Conservation (phyloP, 1,284 basidiomycete species). For the Moniliophthora roreri region DNA sequence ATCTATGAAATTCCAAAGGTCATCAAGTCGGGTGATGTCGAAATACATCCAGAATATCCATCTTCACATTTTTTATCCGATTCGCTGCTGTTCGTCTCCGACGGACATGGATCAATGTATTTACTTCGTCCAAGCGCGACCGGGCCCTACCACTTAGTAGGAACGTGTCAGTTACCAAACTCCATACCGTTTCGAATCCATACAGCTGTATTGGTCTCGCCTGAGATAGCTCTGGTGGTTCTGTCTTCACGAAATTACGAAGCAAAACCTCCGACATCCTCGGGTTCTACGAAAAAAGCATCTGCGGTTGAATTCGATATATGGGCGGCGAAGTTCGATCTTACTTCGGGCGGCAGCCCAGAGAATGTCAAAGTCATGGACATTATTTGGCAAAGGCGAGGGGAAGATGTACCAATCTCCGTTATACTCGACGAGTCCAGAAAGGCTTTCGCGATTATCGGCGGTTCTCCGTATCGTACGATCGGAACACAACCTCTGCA, state of each 20-base stretch:
- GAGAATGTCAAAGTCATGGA: conserved; percentile 30
- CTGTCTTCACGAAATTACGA: conserved; percentile 57
- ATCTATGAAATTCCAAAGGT: conserved; percentile 62
- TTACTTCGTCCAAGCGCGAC: conserved; percentile 42
- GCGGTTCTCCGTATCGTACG: conserved; percentile 53
- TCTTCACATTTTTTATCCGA: conserved; percentile 60
- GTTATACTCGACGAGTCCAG: conserved; percentile 47
- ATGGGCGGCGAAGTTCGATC: conserved; percentile 55
- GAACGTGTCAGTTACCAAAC: conserved; percentile 50
- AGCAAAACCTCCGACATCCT: conserved; percentile 11
- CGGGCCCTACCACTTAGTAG: conserved; percentile 46
- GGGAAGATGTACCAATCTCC: conserved; percentile 71
- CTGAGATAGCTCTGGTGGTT: conserved; percentile 43
- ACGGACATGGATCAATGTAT: conserved; percentile 74
- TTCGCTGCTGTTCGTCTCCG: conserved; percentile 59
- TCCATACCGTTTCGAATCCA: conserved; percentile 62
- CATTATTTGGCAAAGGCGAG: conserved; percentile 67
- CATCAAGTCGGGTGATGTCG: conserved; percentile 36
- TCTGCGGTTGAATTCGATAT: conserved; percentile 53
- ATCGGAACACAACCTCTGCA: conserved; percentile 30
- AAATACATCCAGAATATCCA: conserved; percentile 72
- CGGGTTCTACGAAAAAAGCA: conserved; percentile 21
- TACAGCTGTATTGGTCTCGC: conserved; percentile 36
- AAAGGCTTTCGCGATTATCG: conserved; percentile 53
- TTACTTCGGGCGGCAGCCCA: conserved; percentile 27